Evolutionary conservation across 768 basidiomycete species (phyloP).

Genomic region (Lactifluus subvellereus): DNA sequence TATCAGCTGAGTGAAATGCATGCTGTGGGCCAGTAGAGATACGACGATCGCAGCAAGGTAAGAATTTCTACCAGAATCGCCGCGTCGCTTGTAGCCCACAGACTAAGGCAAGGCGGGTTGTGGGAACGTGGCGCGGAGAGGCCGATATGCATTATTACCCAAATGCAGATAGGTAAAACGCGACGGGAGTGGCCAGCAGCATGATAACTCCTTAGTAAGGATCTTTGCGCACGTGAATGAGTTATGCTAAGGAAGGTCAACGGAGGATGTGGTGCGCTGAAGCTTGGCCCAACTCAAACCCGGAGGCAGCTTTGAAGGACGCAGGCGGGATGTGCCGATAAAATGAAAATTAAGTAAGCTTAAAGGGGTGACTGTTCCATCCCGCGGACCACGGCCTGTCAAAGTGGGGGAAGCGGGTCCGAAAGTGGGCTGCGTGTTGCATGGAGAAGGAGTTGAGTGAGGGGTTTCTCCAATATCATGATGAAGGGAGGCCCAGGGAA

Average conservation of each 20-base stretch:
- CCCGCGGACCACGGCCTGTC: slow-evolving; percentile 15
- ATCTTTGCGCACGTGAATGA: background rate
- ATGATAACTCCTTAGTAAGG: background rate
- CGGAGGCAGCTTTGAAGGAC: background rate
- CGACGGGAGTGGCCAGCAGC: background rate
- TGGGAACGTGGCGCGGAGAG: background rate
- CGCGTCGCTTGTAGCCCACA: background rate
- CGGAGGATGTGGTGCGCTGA: slow-evolving; percentile 2
- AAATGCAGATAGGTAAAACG: background rate
- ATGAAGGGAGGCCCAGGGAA: background rate
- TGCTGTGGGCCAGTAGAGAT: slow-evolving; percentile 9
- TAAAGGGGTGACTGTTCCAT: background rate
- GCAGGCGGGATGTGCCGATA: slow-evolving; percentile 12
- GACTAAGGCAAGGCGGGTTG: background rate
- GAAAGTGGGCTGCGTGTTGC: background rate
- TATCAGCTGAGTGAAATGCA: slow-evolving; percentile 14
- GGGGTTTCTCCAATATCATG: background rate
- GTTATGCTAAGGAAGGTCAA: background rate
- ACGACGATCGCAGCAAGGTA: slow-evolving; percentile 1
- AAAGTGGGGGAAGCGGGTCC: background rate
- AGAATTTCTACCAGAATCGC: slow-evolving; percentile 3
- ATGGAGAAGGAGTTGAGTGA: background rate
- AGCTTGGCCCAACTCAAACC: background rate
- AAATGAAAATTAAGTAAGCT: slow-evolving; percentile 8
- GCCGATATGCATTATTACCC: background rate